Evolutionary conservation across 768 basidiomycete genomes (phyloP).

Genomic region (Pisolithus microcarpus): DNA sequence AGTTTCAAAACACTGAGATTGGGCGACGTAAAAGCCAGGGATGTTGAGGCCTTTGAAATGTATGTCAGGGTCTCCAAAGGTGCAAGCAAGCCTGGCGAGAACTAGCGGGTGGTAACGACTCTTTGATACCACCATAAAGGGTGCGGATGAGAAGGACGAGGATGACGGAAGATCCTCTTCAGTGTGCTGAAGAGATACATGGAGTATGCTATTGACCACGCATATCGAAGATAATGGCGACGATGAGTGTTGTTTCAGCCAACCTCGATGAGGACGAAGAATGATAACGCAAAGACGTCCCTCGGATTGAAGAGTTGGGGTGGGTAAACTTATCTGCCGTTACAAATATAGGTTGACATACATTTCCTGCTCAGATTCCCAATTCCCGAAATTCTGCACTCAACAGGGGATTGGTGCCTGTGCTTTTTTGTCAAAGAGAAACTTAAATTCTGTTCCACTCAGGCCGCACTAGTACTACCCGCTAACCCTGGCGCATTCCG

Average conservation of each 20-base stretch:
- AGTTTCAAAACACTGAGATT: constrained; percentile 62
- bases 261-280: constrained; percentile 23
- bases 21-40: constrained; percentile 61
- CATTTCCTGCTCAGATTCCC: constrained; percentile 79
- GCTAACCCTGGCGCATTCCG: constrained; percentile 45
- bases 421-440: constrained; percentile 66
- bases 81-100: constrained; percentile 55
- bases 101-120: constrained; percentile 68
- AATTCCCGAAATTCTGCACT: constrained; percentile 68
- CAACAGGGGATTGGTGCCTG: constrained; percentile 81
- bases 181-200: constrained; percentile 36
- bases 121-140: constrained; percentile 28
- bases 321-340: constrained; percentile 70
- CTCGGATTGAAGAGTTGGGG: constrained; percentile 54
- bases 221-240: constrained; percentile 30
- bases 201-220: constrained; percentile 51
- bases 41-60: constrained; percentile 69
- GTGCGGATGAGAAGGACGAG: constrained; percentile 19
- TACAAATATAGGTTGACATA: constrained; percentile 90
- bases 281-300: constrained; percentile 28
- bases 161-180: constrained; percentile 27
- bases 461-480: not conserved
- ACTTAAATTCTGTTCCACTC: constrained; percentile 37
- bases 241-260: constrained; percentile 15
- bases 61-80: constrained; percentile 72